Evolutionary conservation across 192 early-diverging fungal genomes (phyloP), one percentile per base, ranked within the genome.

Genomic region (Coemansia sp.): DNA sequence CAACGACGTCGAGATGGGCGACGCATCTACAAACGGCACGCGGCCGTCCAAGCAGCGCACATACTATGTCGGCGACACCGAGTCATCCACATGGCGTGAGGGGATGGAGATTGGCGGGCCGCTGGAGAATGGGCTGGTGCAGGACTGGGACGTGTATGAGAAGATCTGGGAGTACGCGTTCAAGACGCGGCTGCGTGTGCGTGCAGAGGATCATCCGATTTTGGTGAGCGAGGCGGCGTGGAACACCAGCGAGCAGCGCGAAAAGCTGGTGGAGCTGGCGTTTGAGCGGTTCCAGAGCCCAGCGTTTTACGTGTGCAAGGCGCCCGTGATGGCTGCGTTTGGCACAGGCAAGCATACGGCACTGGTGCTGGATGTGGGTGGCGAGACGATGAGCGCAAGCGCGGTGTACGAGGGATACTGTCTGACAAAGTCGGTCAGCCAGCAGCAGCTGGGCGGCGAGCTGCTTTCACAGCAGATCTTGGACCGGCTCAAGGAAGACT

Each of bases 401-500:
- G 95, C 97, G n/a, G 97, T 99, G 12, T 91, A 89, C 64, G 97
- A 99, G 65, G 97, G 97, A 29, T 98, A 88, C 67, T 92, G 94
- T 16, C 70, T 99, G 38, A 94, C 93, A 64, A 96, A 97, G 77
- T 91, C 88, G 69, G 48, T 56, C 44, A 45, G 28, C 57, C 80
- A 84, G 40, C 86, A 91, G 60, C 69, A 83, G 16, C 56, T 94
- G 53, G 95, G 85, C 47, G 97, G 96, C 44, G 88, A 97, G 69
- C 79, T 89, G 12, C 60, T 98, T 1, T 90, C 92, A 9, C 64
- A 84, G 25, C 89, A 93, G 69, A 87, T 92, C 9, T 60, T 85
- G n/a, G 71, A 83, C 38, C 74, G 82, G 58, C 76, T 90, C 9
- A 72, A 84, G 67, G 55, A 72, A 16, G 82, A 81, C 21, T 80